Evolutionary conservation across 2,329 filamentous ascomycete species (phyloP).

Genomic region (Pestalotiopsis sp.): DNA sequence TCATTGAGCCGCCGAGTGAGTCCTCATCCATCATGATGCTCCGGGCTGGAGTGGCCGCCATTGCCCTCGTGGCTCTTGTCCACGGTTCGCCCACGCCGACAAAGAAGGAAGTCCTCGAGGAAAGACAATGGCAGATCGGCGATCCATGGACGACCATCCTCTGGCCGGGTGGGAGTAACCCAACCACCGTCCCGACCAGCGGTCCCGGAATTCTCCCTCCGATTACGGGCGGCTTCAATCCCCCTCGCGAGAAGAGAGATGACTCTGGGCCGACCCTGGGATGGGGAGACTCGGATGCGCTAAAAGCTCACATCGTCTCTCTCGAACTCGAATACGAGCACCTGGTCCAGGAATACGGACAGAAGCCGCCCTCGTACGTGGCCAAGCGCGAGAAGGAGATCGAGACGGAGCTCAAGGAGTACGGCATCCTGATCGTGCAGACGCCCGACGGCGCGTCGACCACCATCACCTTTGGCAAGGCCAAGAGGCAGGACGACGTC

Average conservation of each 20-base stretch:
- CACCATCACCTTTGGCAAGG: slow-evolving; percentile 32
- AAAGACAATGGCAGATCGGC: slow-evolving; percentile 23
- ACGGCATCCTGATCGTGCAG: slow-evolving; percentile 37
- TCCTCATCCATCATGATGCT: slow-evolving; percentile 23
- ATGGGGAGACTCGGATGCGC: slow-evolving; percentile 20
- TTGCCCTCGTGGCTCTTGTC: slow-evolving; percentile 30
- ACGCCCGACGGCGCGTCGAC: slow-evolving; percentile 37
- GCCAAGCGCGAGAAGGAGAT: slow-evolving; percentile 26
- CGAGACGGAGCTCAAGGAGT: slow-evolving; percentile 31
- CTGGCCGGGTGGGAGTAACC: not conserved
- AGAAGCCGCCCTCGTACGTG: slow-evolving; percentile 22
- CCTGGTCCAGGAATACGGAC: slow-evolving; percentile 27
- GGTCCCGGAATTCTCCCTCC: slow-evolving; percentile 16
- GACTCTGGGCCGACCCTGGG: slow-evolving; percentile 14
- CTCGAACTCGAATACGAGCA: slow-evolving; percentile 31
- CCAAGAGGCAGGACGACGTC: slow-evolving; percentile 15
- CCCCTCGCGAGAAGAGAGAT: slow-evolving; percentile 12
- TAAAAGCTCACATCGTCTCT: slow-evolving; percentile 27
- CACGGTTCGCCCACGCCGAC: slow-evolving; percentile 28
- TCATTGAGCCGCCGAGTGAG: not conserved
- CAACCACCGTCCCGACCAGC: slow-evolving; percentile 10
- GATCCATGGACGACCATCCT: slow-evolving; percentile 21
- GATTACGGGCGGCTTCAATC: slow-evolving; percentile 9
- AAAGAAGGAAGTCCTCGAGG: slow-evolving; percentile 24
- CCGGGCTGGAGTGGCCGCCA: slow-evolving; percentile 22